These are phyloP conservation scores for Crithidia bombi DNA, from an alignment of 208 protist genomes.

Conservation along the genomic window DNA sequence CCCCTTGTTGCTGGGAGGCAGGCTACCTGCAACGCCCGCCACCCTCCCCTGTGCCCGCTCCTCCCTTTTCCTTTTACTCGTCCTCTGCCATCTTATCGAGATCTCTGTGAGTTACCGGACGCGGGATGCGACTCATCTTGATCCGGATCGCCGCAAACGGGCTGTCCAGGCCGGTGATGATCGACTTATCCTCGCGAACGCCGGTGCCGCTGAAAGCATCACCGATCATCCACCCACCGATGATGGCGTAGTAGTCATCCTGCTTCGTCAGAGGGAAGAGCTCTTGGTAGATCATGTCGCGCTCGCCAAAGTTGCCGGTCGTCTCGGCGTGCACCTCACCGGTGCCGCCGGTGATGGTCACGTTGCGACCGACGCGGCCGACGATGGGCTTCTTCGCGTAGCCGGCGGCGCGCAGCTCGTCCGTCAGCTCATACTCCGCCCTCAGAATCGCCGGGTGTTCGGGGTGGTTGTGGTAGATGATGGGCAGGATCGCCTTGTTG, in stretches of 20 bases:
- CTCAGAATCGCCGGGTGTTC: conserved; percentile 76
- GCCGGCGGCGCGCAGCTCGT: conserved; percentile 56
- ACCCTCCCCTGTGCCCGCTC: not conserved
- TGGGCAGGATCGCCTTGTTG: conserved; percentile 92
- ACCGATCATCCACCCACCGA: conserved; percentile 91
- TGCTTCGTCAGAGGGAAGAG: conserved; percentile 69
- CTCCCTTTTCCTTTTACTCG: conserved; percentile 28
- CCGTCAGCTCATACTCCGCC: conserved; percentile 71
- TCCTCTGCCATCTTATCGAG: conserved; percentile 58
- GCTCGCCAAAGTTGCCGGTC: conserved; percentile 79
- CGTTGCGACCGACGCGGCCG: conserved; percentile 85
- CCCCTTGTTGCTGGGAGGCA: too few species aligned
- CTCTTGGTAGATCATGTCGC: conserved; percentile 89
- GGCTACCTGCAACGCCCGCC: too few species aligned
- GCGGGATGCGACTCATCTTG: conserved; percentile 31
- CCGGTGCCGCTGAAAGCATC: conserved; percentile 81
- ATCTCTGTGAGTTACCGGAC: conserved; percentile 60
- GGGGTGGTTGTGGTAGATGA: conserved; percentile 85
- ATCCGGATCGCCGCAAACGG: conserved; percentile 83
- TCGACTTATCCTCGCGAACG: conserved; percentile 83
- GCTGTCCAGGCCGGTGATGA: conserved; percentile 85
- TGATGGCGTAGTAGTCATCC: conserved; percentile 87
- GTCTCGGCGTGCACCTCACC: conserved; percentile 67
- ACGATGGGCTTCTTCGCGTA: conserved; percentile 91
- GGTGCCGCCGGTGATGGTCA: conserved; percentile 68